Evolutionary conservation across 2,329 filamentous ascomycete genomes (phyloP), one percentile per base, ranked within the genome.

Genomic region (Curvularia verruculosa): DNA sequence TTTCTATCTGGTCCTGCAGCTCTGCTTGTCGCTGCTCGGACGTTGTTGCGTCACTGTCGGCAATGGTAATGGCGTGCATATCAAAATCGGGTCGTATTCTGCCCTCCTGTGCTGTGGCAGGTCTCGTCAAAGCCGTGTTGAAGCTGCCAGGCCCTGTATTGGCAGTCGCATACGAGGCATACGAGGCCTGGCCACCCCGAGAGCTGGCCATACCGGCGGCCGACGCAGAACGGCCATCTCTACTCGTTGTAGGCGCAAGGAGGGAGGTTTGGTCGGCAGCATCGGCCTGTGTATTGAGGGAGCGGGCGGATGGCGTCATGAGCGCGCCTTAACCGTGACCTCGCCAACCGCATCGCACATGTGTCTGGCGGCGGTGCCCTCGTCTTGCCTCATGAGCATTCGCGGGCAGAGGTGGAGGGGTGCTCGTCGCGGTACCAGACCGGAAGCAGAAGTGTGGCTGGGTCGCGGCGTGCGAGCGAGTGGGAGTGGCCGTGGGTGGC

Each of bases 1-100:
- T 94, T 66, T 92, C 94, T 63, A 99, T 89, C 71, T 89, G 86
- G 68, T 97, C 93, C 70, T 89, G 88, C 61, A 97, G 84, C 49
- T 86, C 82, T 21, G 87, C 85, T 68, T 96, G 87, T 39, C 87
- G 85, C 76, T 92, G 87, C 74, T 96, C 92, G 13, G 87, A 83
- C 9, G 83, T 83, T 60, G 66, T 80, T 65, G 69, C 77, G 57
- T 86, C 85, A 51, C 87, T 86, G 64, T 91, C 88, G 52, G 89
- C 88, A 26, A 82, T 78, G 29, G 77, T 78, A 34, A 73, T 76
- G 45, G 73, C 73, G 69, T 82, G 84, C 52, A 81, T 82, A 49
- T 84, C 82, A 44, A 82, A 77, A 56, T 88, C 84, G 12, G 86
- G 84, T 52, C 82, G 79, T 37, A 82, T 78, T 3, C 85, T 83